These are phyloP conservation scores for Xylaria longipes DNA, from an alignment of 495 filamentous ascomycete genomes.

Conservation along the genomic window DNA sequence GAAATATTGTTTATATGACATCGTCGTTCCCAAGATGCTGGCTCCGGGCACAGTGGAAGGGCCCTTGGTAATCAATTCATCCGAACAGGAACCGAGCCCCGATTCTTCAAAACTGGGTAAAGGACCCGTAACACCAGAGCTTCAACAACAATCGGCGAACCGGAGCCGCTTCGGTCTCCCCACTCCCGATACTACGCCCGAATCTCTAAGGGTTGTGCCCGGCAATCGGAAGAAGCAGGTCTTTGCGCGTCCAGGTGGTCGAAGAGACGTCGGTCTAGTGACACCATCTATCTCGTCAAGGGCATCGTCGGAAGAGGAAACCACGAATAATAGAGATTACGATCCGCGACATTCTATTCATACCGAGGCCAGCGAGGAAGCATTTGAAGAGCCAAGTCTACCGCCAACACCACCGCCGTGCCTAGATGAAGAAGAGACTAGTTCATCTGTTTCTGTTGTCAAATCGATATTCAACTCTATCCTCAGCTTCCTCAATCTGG, in stretches of 20 bases:
- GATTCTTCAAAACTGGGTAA: not conserved
- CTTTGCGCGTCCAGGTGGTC: not conserved
- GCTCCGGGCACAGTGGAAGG: not conserved
- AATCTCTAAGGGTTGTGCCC: not conserved
- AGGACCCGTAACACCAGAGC: constrained; percentile 18
- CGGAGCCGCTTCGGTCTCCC: constrained; percentile 17
- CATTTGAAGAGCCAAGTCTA: not conserved
- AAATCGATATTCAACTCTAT: not conserved
- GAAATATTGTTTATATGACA: not conserved
- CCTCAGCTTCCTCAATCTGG: constrained; percentile 20
- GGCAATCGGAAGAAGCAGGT: not conserved
- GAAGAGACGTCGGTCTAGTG: not conserved
- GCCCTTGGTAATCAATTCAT: not conserved
- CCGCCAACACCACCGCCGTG: not conserved
- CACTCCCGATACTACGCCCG: constrained; percentile 14
- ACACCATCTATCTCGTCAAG: constrained; percentile 7
- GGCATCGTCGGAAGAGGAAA: not conserved
- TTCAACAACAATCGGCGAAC: not conserved
- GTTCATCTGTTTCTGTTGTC: not conserved
- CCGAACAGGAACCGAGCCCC: not conserved
- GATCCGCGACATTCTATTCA: not conserved
- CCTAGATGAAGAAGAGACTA: not conserved
- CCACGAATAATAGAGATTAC: not conserved
- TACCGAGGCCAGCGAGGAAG: not conserved
- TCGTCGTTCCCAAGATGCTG: not conserved